A percentile compares a stretch with the other conserved stretches of the same genome.
These are phyloP conservation scores for Termitomyces sp. DNA, from an alignment of 768 basidiomycete species.

Conservation along the genomic window DNA sequence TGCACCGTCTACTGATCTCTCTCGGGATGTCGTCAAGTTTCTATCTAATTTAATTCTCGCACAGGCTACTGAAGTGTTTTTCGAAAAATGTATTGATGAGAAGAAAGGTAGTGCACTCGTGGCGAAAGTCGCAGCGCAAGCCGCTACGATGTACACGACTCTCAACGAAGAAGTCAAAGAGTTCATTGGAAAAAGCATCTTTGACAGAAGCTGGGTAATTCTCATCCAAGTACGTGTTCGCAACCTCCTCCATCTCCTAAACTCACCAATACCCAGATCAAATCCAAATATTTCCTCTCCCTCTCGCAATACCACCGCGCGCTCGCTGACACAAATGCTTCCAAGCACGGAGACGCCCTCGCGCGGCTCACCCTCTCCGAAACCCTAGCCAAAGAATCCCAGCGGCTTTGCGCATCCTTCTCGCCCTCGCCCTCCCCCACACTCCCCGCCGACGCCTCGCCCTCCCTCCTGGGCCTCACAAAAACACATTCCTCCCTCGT, in stretches of 20 bases:
- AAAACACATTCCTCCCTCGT: slow-evolving; percentile 79
- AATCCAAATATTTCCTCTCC: slow-evolving; percentile 85
- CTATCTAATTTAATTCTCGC: slow-evolving; percentile 83
- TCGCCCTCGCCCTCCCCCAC: slow-evolving; percentile 65
- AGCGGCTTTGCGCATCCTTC: slow-evolving; percentile 64
- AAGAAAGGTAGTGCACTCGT: slow-evolving; percentile 80
- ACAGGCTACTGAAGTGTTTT: slow-evolving; percentile 94
- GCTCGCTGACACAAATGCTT: slow-evolving; percentile 66
- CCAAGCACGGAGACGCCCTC: slow-evolving; percentile 85
- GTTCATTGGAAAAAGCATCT: slow-evolving; percentile 93
- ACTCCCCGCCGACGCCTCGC: slow-evolving; percentile 80
- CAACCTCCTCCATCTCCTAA: neutral
- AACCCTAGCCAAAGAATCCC: slow-evolving; percentile 77
- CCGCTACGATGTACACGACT: slow-evolving; percentile 73
- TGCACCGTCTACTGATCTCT: slow-evolving; percentile 92
- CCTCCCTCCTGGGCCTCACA: slow-evolving; percentile 74
- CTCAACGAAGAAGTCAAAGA: slow-evolving; percentile 94
- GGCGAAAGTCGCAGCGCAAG: slow-evolving; percentile 79
- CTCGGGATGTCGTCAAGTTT: slow-evolving; percentile 91
- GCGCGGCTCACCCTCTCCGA: slow-evolving; percentile 77
- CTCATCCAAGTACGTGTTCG: slow-evolving; percentile 61
- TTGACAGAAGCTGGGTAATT: slow-evolving; percentile 92
- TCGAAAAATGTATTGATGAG: slow-evolving; percentile 91
- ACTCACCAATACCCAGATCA: slow-evolving; percentile 50
- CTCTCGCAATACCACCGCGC: slow-evolving; percentile 85